Percentiles rank a stretch among this genome's conserved stretches.
phyloP scores from a whole-genome alignment of 768 basidiomycete species.

The Austroboletus eburneus region DNA sequence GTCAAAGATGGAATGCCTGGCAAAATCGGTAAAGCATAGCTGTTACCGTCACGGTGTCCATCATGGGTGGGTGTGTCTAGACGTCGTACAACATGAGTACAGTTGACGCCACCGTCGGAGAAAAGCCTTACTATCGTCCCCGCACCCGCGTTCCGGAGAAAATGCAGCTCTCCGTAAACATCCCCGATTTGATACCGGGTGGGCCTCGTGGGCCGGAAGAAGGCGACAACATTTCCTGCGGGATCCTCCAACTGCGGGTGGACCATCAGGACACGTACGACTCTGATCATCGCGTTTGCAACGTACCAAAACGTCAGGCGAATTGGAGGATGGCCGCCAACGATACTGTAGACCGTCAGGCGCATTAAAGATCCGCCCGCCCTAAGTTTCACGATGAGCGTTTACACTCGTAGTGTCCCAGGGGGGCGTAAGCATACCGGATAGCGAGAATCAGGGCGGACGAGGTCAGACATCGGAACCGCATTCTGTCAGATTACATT shows the following conservation, averaged over 20 bases:
- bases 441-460: constrained; percentile 60
- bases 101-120: constrained; percentile 17
- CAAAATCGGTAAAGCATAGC: constrained; percentile 85
- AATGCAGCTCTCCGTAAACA: constrained; percentile 82
- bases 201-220: constrained; percentile 73
- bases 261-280: constrained; percentile 5
- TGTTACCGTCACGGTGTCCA: constrained; percentile 84
- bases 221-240: constrained; percentile 65
- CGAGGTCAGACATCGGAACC: constrained; percentile 79
- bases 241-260: constrained; percentile 64
- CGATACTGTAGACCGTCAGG: constrained; percentile 79
- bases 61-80: constrained; percentile 84
- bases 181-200: constrained; percentile 84
- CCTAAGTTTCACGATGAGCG: constrained; percentile 36
- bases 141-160: constrained; percentile 71
- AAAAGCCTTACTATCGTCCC: constrained; percentile 65
- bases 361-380: constrained; percentile 69
- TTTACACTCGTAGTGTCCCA: constrained; percentile 7
- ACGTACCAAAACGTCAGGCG: constrained; percentile 58
- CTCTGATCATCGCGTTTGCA: constrained; percentile 7
- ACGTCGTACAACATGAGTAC: constrained; percentile 20
- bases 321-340: constrained; percentile 67
- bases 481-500: constrained; percentile 49
- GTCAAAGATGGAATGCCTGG: constrained; percentile 44
- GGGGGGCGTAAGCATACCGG: constrained; percentile 43